A percentile compares a stretch with the other conserved stretches of the same genome.
These are phyloP conservation scores for Xylariaceae sp. DNA, from an alignment of 2,329 filamentous ascomycete genomes.

Conservation along the genomic window DNA sequence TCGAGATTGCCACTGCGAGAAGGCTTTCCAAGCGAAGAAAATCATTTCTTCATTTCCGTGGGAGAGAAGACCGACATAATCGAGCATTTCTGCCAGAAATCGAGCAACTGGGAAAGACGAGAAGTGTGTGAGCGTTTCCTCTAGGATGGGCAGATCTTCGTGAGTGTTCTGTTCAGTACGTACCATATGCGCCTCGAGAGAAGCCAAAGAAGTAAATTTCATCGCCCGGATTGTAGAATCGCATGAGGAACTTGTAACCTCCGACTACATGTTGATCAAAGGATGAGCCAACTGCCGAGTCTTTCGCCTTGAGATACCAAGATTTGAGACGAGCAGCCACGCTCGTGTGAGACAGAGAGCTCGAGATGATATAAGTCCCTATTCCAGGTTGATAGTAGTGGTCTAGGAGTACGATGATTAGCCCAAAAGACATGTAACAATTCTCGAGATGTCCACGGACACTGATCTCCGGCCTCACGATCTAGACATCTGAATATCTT, in stretches of 20 bases:
- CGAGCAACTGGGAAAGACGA: slow-evolving; percentile 57
- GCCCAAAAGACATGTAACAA: neutral
- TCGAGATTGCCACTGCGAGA: slow-evolving; percentile 67
- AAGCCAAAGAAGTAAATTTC: slow-evolving; percentile 73
- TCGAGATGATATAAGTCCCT: slow-evolving; percentile 66
- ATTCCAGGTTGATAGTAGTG: slow-evolving; percentile 68
- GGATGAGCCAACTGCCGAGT: slow-evolving; percentile 74
- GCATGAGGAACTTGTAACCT: slow-evolving; percentile 76
- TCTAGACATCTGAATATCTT: slow-evolving; percentile 70
- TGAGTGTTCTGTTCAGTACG: neutral
- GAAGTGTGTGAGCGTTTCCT: slow-evolving; percentile 1
- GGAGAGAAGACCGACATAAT: slow-evolving; percentile 73
- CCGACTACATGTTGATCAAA: slow-evolving; percentile 82
- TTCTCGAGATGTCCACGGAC: slow-evolving; percentile 31
- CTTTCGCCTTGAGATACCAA: slow-evolving; percentile 70
- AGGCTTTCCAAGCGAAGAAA: slow-evolving; percentile 78
- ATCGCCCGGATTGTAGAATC: slow-evolving; percentile 61
- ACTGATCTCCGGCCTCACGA: slow-evolving; percentile 57
- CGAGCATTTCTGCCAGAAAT: slow-evolving; percentile 79
- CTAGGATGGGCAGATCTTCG: too few species aligned
- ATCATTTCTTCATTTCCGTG: slow-evolving; percentile 85
- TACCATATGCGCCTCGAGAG: slow-evolving; percentile 61
- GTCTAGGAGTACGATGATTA: slow-evolving; percentile 27
- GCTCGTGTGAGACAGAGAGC: slow-evolving; percentile 55
- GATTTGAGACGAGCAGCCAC: slow-evolving; percentile 54